Percentiles rank a stretch among this genome's conserved stretches.
These are phyloP conservation scores for Theobroma grandiflorum DNA, from an alignment of 441 rosid genomes.

Conservation along the genomic window DNA sequence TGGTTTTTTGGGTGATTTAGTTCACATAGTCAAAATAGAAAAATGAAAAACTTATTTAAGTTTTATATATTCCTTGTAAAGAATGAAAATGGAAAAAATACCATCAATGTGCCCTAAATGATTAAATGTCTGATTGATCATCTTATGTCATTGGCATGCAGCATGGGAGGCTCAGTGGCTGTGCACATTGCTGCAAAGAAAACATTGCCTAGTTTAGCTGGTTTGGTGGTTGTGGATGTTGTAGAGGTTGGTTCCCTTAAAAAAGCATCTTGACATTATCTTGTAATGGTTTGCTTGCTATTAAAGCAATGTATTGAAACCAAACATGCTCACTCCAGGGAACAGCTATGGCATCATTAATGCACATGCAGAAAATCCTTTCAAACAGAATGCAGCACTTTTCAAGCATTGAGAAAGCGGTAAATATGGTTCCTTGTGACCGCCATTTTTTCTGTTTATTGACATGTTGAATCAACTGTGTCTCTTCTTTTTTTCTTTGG, in stretches of 20 bases:
- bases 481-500: slow-evolving; percentile 8
- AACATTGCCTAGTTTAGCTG: slow-evolving; percentile 73
- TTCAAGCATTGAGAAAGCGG: slow-evolving; percentile 87
- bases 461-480: too few species aligned
- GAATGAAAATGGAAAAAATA: neutral
- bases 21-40: neutral
- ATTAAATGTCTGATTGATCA: neutral
- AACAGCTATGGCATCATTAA: slow-evolving; percentile 91
- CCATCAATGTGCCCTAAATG: neutral
- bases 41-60: neutral
- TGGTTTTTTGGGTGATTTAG: slow-evolving; percentile 14
- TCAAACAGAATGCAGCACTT: slow-evolving; percentile 92
- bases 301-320: slow-evolving; percentile 24
- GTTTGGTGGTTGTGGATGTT: slow-evolving; percentile 93
- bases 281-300: slow-evolving; percentile 29
- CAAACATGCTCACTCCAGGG: slow-evolving; percentile 60
- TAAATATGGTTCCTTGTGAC: slow-evolving; percentile 36
- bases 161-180: slow-evolving; percentile 99
- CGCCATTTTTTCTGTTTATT: slow-evolving; percentile 14
- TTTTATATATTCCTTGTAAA: neutral
- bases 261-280: slow-evolving; percentile 15
- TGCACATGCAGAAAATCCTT: slow-evolving; percentile 94
- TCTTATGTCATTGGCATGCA: slow-evolving; percentile 38
- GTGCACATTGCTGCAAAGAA: slow-evolving; percentile 93
- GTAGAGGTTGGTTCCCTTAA: slow-evolving; percentile 75